phyloP scores from a whole-genome alignment of 2,329 filamentous ascomycete genomes.

The Microascus cirrosus region DNA sequence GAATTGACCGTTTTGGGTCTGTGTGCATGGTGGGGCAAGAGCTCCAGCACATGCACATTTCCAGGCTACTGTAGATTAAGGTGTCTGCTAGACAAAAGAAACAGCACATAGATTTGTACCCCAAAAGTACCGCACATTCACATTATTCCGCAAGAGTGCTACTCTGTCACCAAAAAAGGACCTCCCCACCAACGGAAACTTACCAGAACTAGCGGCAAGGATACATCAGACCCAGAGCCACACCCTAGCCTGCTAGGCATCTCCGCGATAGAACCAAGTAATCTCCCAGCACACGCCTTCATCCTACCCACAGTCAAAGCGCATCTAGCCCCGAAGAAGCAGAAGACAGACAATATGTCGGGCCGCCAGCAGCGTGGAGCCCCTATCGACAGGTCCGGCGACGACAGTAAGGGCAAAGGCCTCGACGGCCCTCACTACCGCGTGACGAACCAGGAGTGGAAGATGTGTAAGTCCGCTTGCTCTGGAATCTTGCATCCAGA shows the following conservation, averaged over 20 bases:
- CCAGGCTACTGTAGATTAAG: too few relatives aligned
- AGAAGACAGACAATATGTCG: not conserved
- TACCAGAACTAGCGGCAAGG: too few relatives aligned
- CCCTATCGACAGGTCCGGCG: not conserved
- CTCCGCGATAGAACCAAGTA: not conserved
- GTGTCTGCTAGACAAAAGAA: not conserved
- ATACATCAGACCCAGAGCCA: too few relatives aligned
- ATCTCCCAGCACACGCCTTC: not conserved
- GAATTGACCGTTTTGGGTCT: too few relatives aligned
- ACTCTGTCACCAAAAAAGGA: not conserved
- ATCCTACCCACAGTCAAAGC: not conserved
- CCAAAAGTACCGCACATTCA: not conserved
- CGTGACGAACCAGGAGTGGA: conserved; percentile 1
- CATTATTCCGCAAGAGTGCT: not conserved
- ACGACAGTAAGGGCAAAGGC: not conserved
- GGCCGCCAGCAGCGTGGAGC: not conserved
- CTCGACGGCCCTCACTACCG: conserved; percentile 1
- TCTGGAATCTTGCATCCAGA: not conserved
- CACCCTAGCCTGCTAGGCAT: too few relatives aligned
- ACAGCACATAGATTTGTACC: not conserved
- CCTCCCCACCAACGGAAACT: too few relatives aligned
- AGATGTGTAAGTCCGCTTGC: conserved; percentile 1
- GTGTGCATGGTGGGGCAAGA: not conserved
- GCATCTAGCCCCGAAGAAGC: not conserved
- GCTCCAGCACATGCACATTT: not conserved